Evolutionary conservation across 139 green algal species (phyloP).

Genomic region (Chlamydomonas incerta): DNA sequence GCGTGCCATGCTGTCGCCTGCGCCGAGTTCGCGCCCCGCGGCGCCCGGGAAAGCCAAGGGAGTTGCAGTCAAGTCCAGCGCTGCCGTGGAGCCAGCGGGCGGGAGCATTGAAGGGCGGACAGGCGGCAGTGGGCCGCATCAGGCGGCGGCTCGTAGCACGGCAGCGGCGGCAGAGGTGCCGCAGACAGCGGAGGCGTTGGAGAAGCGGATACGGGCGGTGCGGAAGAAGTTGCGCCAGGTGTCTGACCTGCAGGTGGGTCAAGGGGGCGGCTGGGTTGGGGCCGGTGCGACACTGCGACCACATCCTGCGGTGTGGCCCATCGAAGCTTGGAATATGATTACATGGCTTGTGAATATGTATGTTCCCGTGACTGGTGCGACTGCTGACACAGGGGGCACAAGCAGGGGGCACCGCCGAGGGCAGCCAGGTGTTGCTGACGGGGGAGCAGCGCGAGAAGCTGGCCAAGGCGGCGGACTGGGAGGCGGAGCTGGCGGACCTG

Average conservation of each 20-base stretch:
- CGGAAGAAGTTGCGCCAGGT: slow-evolving; percentile 17
- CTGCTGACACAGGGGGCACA: no score
- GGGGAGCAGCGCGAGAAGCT: not conserved
- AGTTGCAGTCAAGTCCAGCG: no score
- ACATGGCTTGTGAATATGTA: no score
- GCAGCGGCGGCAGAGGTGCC: not conserved
- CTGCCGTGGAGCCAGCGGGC: no score
- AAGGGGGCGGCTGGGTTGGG: no score
- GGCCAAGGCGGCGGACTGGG: not conserved
- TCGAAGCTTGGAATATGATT: no score
- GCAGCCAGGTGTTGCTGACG: not conserved
- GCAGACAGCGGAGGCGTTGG: not conserved
- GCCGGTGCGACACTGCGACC: no score
- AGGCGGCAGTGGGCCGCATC: no score
- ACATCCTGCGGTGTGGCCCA: no score
- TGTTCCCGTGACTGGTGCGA: no score
- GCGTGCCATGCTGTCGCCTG: not conserved
- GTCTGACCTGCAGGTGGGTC: not conserved
- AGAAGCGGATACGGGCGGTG: not conserved
- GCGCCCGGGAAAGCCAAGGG: not conserved
- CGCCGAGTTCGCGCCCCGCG: not conserved
- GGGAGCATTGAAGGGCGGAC: no score
- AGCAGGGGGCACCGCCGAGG: not conserved
- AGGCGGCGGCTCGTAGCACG: no score
- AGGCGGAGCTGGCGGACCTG: not conserved